phyloP scores from a whole-genome alignment of 2,329 filamentous ascomycete species.

The Colletotrichum lindemuthianum region DNA sequence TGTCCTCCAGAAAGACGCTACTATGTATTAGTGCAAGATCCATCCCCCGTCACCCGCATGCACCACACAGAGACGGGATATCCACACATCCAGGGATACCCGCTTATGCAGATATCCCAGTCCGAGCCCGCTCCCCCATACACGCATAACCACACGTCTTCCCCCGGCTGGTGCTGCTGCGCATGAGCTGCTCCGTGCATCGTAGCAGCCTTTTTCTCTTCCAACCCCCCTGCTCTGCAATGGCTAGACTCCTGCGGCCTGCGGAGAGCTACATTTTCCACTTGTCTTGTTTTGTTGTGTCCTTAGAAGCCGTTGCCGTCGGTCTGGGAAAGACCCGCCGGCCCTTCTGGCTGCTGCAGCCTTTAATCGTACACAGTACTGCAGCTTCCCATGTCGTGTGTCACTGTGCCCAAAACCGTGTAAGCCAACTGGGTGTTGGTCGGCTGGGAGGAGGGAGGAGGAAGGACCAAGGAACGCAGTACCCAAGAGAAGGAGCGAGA shows the following conservation, averaged over 20 bases:
- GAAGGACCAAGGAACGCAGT: background rate
- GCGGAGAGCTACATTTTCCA: conserved; percentile 14
- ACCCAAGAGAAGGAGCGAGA: too few species aligned
- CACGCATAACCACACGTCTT: conserved; percentile 8
- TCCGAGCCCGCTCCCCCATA: conserved; percentile 4
- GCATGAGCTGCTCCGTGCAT: conserved; percentile 32
- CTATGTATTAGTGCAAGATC: conserved; percentile 28
- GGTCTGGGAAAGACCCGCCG: conserved; percentile 31
- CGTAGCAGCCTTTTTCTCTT: background rate
- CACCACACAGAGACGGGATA: too few species aligned
- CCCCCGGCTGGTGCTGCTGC: conserved; percentile 1
- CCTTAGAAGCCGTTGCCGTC: conserved; percentile 18
- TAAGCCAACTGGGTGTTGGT: conserved; percentile 28
- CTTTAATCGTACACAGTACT: conserved; percentile 5
- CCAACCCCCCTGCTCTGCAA: too few species aligned
- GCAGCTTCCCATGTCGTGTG: conserved; percentile 9
- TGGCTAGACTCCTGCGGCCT: background rate
- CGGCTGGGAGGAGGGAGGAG: background rate
- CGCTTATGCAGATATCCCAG: conserved; percentile 28
- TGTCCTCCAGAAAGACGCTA: conserved; percentile 19
- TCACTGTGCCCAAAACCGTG: conserved; percentile 25
- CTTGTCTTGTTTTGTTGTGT: background rate
- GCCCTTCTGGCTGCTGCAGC: conserved; percentile 14
- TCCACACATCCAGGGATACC: background rate
- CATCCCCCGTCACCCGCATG: conserved; percentile 28